These are phyloP conservation scores for Camellia japonica DNA, from an alignment of 148 eudicot genomes.

Conservation along the genomic window DNA sequence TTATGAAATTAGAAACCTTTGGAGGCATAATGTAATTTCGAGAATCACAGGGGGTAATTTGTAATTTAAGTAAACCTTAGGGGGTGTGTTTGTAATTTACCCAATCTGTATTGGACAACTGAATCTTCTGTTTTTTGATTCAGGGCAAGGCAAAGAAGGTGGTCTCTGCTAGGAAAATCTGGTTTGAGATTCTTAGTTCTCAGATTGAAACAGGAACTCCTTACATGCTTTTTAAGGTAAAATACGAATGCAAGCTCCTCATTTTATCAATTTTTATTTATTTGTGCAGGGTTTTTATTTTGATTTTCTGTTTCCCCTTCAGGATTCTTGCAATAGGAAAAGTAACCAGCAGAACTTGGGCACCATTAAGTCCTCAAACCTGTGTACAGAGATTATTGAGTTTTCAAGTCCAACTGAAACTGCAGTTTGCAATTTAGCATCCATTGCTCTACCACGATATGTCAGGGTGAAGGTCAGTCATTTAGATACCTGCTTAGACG, in stretches of 20 bases:
- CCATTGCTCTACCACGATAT: slow-evolving; percentile 80
- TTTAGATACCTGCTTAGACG: background rate
- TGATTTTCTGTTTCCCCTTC: background rate
- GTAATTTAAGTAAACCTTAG: no score
- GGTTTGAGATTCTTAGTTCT: slow-evolving; percentile 77
- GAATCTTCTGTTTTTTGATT: background rate
- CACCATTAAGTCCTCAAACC: slow-evolving; percentile 77
- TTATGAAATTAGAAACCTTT: no score
- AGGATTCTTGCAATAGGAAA: slow-evolving; percentile 80
- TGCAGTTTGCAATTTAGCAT: slow-evolving; percentile 79
- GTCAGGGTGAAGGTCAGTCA: slow-evolving; percentile 71
- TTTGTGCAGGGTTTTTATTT: background rate
- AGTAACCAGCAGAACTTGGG: slow-evolving; percentile 90
- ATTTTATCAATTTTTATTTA: background rate
- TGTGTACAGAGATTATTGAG: slow-evolving; percentile 83
- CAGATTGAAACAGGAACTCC: slow-evolving; percentile 92
- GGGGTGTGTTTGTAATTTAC: no score
- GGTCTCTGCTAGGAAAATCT: slow-evolving; percentile 60
- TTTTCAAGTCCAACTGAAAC: slow-evolving; percentile 83
- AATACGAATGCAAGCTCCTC: background rate
- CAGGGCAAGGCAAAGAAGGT: slow-evolving; percentile 85
- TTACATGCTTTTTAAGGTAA: slow-evolving; percentile 78
- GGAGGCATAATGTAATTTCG: no score
- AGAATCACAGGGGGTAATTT: no score
- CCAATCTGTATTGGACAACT: background rate